Base-by-base conservation (phyloP, 176 grass and related monocot species). In the Musa troglodytarum region DNA sequence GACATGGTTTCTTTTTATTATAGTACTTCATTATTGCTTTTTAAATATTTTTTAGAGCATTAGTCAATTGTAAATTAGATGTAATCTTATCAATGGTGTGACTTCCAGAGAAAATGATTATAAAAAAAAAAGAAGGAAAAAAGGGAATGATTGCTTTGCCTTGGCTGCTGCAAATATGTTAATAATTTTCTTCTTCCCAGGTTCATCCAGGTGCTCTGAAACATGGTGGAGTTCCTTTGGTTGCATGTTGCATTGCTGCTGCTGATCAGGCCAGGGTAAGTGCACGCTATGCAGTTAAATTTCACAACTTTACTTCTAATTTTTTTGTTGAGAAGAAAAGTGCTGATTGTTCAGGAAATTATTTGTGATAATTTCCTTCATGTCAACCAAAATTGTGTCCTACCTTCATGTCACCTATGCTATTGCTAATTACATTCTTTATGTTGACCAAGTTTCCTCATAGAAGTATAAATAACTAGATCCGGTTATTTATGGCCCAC, bases 161-260 rank as follows among this genome's bases (percentile, higher is more conserved):
- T 73, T 63, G 56, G 34, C 49, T 73, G 24, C 53, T 85, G 53
- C 54, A 78, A 75, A 25, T 66, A 80, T 5, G 20, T 59, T 57
- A 13, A 15, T 74, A 43, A 10, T 85, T 24, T 63, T 80, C 53
- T 74, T 21, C 57, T 80, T 81, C 81, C 56, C 78, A 97, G 94
- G 85, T 97, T 82, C 94, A 97, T 86, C 90, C 94, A 49, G 87
- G 86, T 93, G 88, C 94, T 67, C 81, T 97, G 83, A 93, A 97
- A 79, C 77, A 86, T 77, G 90, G 90, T 77, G 94, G 94, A 81
- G 26, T 83, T 34, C 86, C 90, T 55, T 78, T 97, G 75, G 71
- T 97, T 81, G 82, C 88, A 22, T 93, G 88, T 77, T 97, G 94
- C 78, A 84, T 93, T 85, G 77, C 90, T 80, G 90, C 94, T 76